These are phyloP conservation scores for Rosa persica DNA, from an alignment of 306 rosid species.

Conservation along the genomic window DNA sequence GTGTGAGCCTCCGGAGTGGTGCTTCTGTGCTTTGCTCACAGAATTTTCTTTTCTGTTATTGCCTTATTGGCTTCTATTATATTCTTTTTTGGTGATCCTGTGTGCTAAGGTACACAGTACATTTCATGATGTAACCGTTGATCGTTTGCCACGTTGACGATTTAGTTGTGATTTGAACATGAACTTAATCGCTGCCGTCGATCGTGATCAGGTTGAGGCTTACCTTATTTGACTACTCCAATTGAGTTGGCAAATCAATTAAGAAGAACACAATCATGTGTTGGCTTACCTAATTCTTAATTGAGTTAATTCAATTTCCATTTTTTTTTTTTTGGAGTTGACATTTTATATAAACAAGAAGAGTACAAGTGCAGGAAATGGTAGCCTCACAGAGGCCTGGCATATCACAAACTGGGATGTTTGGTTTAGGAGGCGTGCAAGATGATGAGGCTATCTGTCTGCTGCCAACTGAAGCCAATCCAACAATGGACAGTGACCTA, in stretches of 20 bases:
- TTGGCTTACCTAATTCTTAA: not conserved
- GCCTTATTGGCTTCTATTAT: not conserved
- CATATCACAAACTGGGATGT: conserved; percentile 17
- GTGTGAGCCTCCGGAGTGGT: not conserved
- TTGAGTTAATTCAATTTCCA: not conserved
- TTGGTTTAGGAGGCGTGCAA: conserved; percentile 7
- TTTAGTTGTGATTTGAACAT: not conserved
- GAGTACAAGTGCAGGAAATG: conserved; percentile 24
- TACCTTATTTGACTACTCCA: not conserved
- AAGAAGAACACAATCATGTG: not conserved
- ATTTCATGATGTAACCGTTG: not conserved
- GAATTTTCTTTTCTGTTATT: too few relatives aligned
- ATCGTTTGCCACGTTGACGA: conserved; percentile 4
- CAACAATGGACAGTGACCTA: not conserved
- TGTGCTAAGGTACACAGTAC: not conserved
- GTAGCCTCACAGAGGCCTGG: conserved; percentile 39
- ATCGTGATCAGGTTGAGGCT: not conserved
- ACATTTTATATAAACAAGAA: not conserved
- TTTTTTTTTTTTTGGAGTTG: not conserved
- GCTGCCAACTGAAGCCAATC: not conserved
- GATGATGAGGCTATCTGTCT: conserved; percentile 23
- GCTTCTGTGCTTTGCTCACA: too few relatives aligned
- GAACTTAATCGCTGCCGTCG: not conserved
- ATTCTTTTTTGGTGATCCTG: not conserved
- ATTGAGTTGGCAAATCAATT: not conserved